Evolutionary conservation across 345 rosid genomes (phyloP).

Genomic region (Pistacia integerrima): DNA sequence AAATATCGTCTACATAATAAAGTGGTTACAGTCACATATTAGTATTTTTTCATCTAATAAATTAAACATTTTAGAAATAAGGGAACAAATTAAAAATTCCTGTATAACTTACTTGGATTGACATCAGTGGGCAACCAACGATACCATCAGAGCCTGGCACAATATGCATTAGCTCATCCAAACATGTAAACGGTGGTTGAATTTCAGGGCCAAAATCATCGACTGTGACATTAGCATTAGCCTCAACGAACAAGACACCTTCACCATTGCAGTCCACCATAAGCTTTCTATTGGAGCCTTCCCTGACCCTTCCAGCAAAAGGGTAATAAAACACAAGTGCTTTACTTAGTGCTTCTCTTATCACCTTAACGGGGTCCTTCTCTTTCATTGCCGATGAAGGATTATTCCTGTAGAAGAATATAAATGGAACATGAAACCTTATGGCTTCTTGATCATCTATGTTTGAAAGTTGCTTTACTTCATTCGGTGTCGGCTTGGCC

Average conservation of each 20-base stretch:
- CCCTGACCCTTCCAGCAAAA: conserved; percentile 2
- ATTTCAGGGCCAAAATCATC: neutral
- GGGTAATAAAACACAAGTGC: conserved; percentile 15
- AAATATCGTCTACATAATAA: too few relatives aligned
- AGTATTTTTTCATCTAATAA: too few relatives aligned
- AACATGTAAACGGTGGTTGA: neutral
- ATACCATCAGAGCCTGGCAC: conserved; percentile 10
- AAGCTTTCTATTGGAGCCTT: conserved; percentile 4
- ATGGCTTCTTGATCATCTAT: neutral
- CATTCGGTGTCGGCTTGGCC: neutral
- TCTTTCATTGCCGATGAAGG: neutral
- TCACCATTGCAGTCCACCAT: neutral
- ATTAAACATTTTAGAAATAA: too few relatives aligned
- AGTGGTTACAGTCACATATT: too few relatives aligned
- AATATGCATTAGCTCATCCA: neutral
- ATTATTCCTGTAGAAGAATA: neutral
- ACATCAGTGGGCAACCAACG: conserved; percentile 3
- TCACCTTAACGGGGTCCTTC: conserved; percentile 5
- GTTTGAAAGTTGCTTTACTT: neutral
- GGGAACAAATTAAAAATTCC: too few relatives aligned
- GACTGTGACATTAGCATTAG: neutral
- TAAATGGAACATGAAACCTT: neutral
- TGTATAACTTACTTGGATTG: neutral
- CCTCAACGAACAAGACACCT: neutral
- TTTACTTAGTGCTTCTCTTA: neutral